Percentiles rank a stretch among this genome's conserved stretches.
Evolutionary conservation across 2,329 filamentous ascomycete species (phyloP).

Genomic region (Talaromyces verruculosus): DNA sequence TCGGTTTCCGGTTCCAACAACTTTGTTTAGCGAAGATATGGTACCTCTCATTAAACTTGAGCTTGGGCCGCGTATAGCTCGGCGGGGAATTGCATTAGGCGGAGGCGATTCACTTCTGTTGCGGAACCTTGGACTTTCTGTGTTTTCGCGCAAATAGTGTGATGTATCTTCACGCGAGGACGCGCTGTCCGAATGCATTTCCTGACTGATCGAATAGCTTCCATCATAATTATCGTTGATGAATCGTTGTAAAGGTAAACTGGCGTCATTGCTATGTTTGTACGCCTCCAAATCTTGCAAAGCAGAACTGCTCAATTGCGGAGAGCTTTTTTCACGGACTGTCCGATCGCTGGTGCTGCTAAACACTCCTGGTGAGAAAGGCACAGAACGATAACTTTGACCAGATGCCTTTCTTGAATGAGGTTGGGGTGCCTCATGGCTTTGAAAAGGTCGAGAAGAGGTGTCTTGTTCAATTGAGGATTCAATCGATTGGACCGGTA

Average conservation of each 20-base stretch:
- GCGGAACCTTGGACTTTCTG: slow-evolving; percentile 1
- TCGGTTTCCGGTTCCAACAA: slow-evolving; percentile 7
- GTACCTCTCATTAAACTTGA: slow-evolving; percentile 21
- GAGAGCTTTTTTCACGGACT: slow-evolving; percentile 34
- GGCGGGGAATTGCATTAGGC: slow-evolving; percentile 18
- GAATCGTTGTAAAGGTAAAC: slow-evolving; percentile 41
- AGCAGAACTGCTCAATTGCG: slow-evolving; percentile 31
- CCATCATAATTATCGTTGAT: slow-evolving; percentile 40
- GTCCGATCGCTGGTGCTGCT: slow-evolving; percentile 30
- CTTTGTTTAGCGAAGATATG: slow-evolving; percentile 21
- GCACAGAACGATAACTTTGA: slow-evolving; percentile 28
- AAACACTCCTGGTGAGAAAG: slow-evolving; percentile 24
- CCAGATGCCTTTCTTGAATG: slow-evolving; percentile 19
- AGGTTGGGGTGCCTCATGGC: neutral
- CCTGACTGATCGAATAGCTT: slow-evolving; percentile 25
- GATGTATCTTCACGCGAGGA: slow-evolving; percentile 10
- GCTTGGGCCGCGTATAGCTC: slow-evolving; percentile 20
- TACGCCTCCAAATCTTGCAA: slow-evolving; percentile 27
- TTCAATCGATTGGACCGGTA: slow-evolving; percentile 21
- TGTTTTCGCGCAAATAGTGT: slow-evolving; percentile 1
- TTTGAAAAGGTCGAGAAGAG: neutral
- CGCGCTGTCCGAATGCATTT: slow-evolving; percentile 2
- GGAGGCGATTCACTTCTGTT: slow-evolving; percentile 20
- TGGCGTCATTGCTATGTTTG: slow-evolving; percentile 35
- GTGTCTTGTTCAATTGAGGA: neutral